Evolutionary conservation across 2,329 filamentous ascomycete genomes (phyloP), one percentile per base, ranked within the genome.

Genomic region (Cladosporium austrohemisphaericum): DNA sequence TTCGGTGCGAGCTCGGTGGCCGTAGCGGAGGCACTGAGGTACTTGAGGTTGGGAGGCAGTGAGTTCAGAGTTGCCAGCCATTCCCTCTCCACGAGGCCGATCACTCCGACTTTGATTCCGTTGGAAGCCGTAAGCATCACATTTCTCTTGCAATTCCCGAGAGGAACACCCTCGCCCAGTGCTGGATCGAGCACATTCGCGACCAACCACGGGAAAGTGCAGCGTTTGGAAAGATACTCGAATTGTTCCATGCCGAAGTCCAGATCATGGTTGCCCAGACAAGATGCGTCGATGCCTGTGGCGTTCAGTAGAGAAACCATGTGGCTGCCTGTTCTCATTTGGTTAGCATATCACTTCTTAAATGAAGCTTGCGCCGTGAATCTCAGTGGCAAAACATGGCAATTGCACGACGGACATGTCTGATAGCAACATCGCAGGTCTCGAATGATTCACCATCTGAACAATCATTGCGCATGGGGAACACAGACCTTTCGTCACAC

Each of bases 11-110:
- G 75, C 62, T 90, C 83, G 59, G 79, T 82, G 2, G 88, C 91
- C 1, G 86, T 88, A 49, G 80, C 79, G 5, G 79, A 84, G 3
- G 88, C 88, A 7, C 87, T 91, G 62, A 83, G 83, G 74, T 93
- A 95, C 57, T 88, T 81, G 46, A 96, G 75, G 58, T 89, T 77
- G 0, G 90, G 88, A 0, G 90, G 91, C 7, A 95, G 73, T 10
- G 81, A 81, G 68, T 95, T 95, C 69, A 95, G 91, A 0, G 89
- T 95, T 52, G 84, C 88, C 10, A 95, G 79, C 81, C 89, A 95
- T 66, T 95, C 89, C 41, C 88, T 77, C 71, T 95, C 90, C 1
- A 86, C 90, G 2, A 96, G 75, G 0, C 91, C 90, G 49, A 95
- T 85, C 35, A 95, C 74, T 8, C 91, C 90, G 32, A 95, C 77